Percentiles rank a stretch among this genome's conserved stretches.
These are phyloP conservation scores for Diaporthe aspalathi DNA, from an alignment of 2,329 filamentous ascomycete species.

Conservation along the genomic window DNA sequence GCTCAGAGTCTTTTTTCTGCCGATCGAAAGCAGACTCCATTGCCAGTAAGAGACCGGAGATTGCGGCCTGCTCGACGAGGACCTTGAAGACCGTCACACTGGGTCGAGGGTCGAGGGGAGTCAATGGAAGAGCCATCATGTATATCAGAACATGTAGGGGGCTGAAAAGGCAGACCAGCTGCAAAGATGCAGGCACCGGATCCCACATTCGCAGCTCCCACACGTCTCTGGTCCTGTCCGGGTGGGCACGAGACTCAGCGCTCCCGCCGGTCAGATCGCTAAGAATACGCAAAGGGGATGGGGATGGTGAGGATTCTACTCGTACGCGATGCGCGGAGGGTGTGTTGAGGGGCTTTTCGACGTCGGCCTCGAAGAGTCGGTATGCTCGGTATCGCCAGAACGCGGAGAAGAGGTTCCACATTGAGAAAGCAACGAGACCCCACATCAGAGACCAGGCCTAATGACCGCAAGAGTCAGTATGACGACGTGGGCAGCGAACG, in stretches of 20 bases:
- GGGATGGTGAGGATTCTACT: constrained; percentile 84
- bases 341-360: constrained; percentile 81
- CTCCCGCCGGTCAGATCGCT: constrained; percentile 75
- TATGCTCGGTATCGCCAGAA: constrained; percentile 87
- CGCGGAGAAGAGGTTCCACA: constrained; percentile 82
- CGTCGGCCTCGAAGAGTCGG: constrained; percentile 87
- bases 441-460: constrained; percentile 80
- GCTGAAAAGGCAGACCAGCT: constrained; percentile 90
- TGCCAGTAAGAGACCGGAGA: constrained; percentile 81
- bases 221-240: constrained; percentile 84
- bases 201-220: constrained; percentile 98
- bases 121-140: constrained; percentile 85
- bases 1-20: constrained; percentile 83
- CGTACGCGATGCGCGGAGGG: constrained; percentile 89
- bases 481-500: neutral
- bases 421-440: constrained; percentile 73
- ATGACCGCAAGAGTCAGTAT: constrained; percentile 27
- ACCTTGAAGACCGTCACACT: constrained; percentile 89
- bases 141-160: constrained; percentile 94
- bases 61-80: constrained; percentile 77
- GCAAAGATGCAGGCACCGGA: constrained; percentile 83
- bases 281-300: constrained; percentile 83
- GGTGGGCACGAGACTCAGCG: constrained; percentile 86
- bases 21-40: constrained; percentile 81
- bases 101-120: constrained; percentile 79